Evolutionary conservation across 2,329 filamentous ascomycete species (phyloP), one percentile per base, ranked within the genome.

Genomic region (Venturia effusa): DNA sequence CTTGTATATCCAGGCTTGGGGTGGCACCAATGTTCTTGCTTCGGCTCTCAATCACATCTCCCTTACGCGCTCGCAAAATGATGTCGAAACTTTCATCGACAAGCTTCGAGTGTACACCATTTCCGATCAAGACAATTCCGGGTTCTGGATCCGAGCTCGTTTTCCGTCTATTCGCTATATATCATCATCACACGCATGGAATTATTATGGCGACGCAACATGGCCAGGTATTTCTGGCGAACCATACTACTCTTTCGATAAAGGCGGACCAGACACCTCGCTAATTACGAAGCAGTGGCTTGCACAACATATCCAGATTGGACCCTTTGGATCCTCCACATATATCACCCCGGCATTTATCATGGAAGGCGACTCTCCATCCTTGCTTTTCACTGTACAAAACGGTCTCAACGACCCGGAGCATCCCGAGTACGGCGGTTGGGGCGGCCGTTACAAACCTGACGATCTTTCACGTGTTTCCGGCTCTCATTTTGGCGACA

Each of bases 51-150:
- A 74, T 48, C 69, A 77, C n/a, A 72, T 78, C 34, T 68, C 70
- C 7, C 61, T 66, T 1, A 72, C 67, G 19, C 63, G 66, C 64
- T 64, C 69, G 54, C 65, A 68, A 17, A 48, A 66, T 0, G 75
- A 79, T 0, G 71, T 76, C 0, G 70, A 72, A 0, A 65, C 64
- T 0, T 72, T 83, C 27, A 70, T 75, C 1, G 67, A 71, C 3
- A 79, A 78, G 66, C 69, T 84, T 3, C 74, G 81, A 15, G 75
- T 83, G 10, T 84, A 84, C 69, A 69, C 79, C 54, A 82, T 82
- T 64, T 81, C 79, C 13, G 81, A 83, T 67, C 81, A 83, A 67
- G 81, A 83, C 65, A 77, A 83, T 67, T 76, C 78, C 0, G 80
- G 79, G 0, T 68, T 74, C 1, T 82, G 80, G 80, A 77, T 83